These are phyloP conservation scores for Puccinia coronata DNA, from an alignment of 1,284 basidiomycete species.

Conservation along the genomic window DNA sequence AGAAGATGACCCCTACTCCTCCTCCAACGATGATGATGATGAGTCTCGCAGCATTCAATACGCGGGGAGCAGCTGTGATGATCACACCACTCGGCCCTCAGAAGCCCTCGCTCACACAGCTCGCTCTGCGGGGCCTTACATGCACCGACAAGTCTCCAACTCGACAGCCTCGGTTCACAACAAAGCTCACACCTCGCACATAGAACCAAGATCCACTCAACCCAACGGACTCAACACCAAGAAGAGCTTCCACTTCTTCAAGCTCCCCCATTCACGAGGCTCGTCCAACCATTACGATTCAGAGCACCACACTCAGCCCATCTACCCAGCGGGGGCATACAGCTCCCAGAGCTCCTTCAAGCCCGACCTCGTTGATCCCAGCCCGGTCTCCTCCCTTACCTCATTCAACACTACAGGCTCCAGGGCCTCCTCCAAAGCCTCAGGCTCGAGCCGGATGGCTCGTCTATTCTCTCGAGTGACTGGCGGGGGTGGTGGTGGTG, in stretches of 20 bases:
- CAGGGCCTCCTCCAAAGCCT: slow-evolving; percentile 24
- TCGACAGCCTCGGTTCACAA: neutral
- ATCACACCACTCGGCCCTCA: neutral
- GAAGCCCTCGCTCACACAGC: neutral
- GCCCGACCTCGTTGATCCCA: slow-evolving; percentile 15
- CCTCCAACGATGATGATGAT: neutral
- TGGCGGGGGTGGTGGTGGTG: neutral
- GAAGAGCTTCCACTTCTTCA: slow-evolving; percentile 22
- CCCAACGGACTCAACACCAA: neutral
- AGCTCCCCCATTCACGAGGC: neutral
- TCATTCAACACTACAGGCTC: slow-evolving; percentile 35
- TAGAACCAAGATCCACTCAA: neutral
- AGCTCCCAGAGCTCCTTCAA: neutral
- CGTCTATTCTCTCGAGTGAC: slow-evolving; percentile 34
- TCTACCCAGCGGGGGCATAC: too few species aligned
- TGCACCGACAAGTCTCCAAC: neutral
- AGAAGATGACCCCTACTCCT: slow-evolving; percentile 16
- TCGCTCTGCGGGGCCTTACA: slow-evolving; percentile 12
- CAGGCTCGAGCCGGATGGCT: slow-evolving; percentile 18
- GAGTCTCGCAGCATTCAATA: slow-evolving; percentile 16
- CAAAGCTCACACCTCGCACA: neutral
- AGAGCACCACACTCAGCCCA: neutral
- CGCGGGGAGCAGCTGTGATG: slow-evolving; percentile 29
- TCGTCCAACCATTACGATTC: neutral
- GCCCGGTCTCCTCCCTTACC: slow-evolving; percentile 42